Percentiles rank a stretch among this genome's conserved stretches.
These are phyloP conservation scores for Amanita pseudoporphyria DNA, from an alignment of 768 basidiomycete genomes.

Conservation along the genomic window DNA sequence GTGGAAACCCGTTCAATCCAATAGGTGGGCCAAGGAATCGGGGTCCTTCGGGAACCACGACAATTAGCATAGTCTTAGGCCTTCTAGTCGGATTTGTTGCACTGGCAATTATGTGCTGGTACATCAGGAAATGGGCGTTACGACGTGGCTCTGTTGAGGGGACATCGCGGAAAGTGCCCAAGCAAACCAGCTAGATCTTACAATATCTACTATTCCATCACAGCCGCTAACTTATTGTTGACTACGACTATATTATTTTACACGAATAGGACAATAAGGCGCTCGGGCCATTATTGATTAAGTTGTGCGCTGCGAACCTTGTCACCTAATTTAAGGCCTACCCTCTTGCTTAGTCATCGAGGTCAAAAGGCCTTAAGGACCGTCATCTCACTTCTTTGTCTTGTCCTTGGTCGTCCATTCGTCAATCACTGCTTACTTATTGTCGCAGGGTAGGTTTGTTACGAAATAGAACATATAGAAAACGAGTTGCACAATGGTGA, in stretches of 20 bases:
- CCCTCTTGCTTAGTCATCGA: slow-evolving; percentile 5
- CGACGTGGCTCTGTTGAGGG: slow-evolving; percentile 13
- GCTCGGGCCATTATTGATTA: too few species aligned
- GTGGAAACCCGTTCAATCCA: slow-evolving; percentile 34
- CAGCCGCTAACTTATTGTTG: too few species aligned
- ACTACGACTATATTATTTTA: too few species aligned
- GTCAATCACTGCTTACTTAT: not conserved
- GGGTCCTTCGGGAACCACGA: slow-evolving; percentile 23
- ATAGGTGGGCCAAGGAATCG: slow-evolving; percentile 4
- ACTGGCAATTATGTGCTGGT: slow-evolving; percentile 31
- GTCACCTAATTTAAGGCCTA: not conserved
- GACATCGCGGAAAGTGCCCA: too few species aligned
- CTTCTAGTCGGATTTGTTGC: slow-evolving; percentile 36
- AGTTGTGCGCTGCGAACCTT: too few species aligned
- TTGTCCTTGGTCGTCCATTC: not conserved
- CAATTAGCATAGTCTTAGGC: slow-evolving; percentile 42
- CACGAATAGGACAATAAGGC: not conserved
- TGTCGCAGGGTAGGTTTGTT: not conserved
- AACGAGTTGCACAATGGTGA: not conserved
- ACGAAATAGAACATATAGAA: not conserved
- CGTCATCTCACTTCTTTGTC: not conserved
- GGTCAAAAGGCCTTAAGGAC: not conserved
- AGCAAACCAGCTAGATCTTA: too few species aligned
- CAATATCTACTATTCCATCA: too few species aligned
- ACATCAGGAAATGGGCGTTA: slow-evolving; percentile 39